Base-by-base conservation (phyloP, 2,329 filamentous ascomycete species). In the Phialocephala sp. region DNA sequence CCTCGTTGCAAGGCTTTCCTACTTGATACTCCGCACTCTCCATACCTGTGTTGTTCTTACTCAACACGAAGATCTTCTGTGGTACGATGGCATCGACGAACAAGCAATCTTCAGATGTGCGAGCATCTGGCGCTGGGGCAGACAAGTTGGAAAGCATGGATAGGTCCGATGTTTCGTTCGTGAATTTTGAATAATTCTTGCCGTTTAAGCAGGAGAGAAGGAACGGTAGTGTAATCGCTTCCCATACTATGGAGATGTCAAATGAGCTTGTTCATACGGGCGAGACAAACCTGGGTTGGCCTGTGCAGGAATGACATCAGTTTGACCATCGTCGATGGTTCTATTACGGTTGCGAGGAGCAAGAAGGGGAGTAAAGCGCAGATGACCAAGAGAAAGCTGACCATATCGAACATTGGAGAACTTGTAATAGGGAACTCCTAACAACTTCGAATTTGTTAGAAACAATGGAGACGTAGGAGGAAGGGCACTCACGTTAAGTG, bases 1-100 rank as follows among this genome's bases (percentile, higher is more conserved):
- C 27, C 27, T 32, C n/a, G 41, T 63, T 61, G 37, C 11, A 12
- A 41, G 37, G 11, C 37, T 41, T 12, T 41, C 37, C 37, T 18
- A 12, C 9, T 32, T 3, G 3, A 6, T 6, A 32, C 32, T 22
- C n/a, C 18, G 8, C 6, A 8, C 12, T 32, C 8, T 32, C 27
- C 27, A 32, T 32, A 6, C 27, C 27, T 6, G 27, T 6, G 4
- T n/a, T 50, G 32, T 14, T 32, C 8, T 37, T 1, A 9, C 18
- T 55, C 24, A 9, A 27, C 4, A 77, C 72, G 55, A 79, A 76
- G 14, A 82, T 74, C 6, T 72, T 66, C 59, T 79, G 72, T 4
- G 83, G 82, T 2, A 80, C 79, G 63, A 79, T 76, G 4, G 84
- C 78, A 68, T 84, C 83, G 12, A 84, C 71, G 66, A 82, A 83